phyloP scores from a whole-genome alignment of 352 stramenopile genomes.

The Phytopythium montanum region DNA sequence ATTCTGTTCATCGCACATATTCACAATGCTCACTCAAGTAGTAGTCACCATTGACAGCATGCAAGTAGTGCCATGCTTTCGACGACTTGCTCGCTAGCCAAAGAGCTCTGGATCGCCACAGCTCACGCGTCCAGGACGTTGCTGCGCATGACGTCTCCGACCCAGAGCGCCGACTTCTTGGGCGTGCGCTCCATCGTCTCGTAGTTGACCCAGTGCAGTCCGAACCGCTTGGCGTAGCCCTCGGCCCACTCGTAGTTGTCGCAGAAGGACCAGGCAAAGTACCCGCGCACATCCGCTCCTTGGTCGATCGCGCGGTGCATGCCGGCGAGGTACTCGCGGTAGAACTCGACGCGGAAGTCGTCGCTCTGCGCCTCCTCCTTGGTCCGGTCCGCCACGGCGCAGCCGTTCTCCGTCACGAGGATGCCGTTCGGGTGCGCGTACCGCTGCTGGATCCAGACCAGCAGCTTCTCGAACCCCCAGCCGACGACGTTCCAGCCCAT shows the following conservation, averaged over 20 bases:
- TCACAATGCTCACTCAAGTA: too few relatives aligned
- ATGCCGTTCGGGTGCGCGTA: slow-evolving; percentile 77
- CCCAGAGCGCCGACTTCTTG: slow-evolving; percentile 67
- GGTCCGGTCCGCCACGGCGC: slow-evolving; percentile 52
- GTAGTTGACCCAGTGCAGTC: slow-evolving; percentile 60
- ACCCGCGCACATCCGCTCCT: slow-evolving; percentile 68
- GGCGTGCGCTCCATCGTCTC: slow-evolving; percentile 61
- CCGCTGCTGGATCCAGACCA: slow-evolving; percentile 87
- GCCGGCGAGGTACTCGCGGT: slow-evolving; percentile 77
- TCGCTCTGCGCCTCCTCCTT: slow-evolving; percentile 81
- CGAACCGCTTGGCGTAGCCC: slow-evolving; percentile 63
- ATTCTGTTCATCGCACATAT: too few relatives aligned
- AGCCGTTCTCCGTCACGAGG: slow-evolving; percentile 93
- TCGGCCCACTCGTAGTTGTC: slow-evolving; percentile 93
- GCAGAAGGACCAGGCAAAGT: slow-evolving; percentile 91
- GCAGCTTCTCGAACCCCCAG: slow-evolving; percentile 84
- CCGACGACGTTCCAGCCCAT: slow-evolving; percentile 81
- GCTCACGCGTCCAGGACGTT: slow-evolving; percentile 24
- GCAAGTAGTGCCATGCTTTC: too few relatives aligned
- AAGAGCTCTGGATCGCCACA: too few relatives aligned
- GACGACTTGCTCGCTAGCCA: too few relatives aligned
- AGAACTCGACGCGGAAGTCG: slow-evolving; percentile 72
- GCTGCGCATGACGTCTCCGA: slow-evolving; percentile 35
- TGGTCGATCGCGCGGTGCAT: slow-evolving; percentile 45
- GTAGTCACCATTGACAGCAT: too few relatives aligned